Percentiles rank a stretch among this genome's conserved stretches.
These are phyloP conservation scores for Citrullus amarus DNA, from an alignment of 306 rosid species.

Conservation along the genomic window DNA sequence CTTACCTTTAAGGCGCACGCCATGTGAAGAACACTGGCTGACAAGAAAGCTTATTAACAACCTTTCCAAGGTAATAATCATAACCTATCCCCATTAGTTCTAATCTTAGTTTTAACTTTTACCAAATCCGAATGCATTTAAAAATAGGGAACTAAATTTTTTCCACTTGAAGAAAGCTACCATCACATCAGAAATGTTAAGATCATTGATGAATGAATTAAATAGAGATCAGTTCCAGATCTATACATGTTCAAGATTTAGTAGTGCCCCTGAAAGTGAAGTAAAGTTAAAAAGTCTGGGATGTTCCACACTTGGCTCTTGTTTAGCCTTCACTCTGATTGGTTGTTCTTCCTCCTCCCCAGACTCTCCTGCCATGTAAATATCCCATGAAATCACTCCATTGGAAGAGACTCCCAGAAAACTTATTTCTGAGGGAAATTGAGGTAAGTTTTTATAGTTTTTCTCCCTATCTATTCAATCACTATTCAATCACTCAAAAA, in stretches of 20 bases:
- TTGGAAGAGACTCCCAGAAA: background rate
- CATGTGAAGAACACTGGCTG: background rate
- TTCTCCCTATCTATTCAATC: background rate
- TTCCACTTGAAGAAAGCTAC: background rate
- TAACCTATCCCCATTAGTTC: background rate
- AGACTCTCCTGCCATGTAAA: background rate
- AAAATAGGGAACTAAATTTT: background rate
- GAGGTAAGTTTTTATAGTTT: background rate
- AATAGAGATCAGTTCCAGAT: background rate
- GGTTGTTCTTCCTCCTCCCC: background rate
- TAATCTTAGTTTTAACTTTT: background rate
- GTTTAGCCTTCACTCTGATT: background rate
- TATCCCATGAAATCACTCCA: background rate
- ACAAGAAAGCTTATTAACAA: background rate
- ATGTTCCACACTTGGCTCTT: background rate
- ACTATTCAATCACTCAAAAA: background rate
- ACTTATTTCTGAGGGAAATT: background rate
- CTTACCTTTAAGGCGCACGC: background rate
- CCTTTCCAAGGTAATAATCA: background rate
- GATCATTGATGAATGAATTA: background rate
- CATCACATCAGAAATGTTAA: background rate
- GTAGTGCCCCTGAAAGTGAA: background rate
- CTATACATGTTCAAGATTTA: background rate
- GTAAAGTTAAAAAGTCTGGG: background rate
- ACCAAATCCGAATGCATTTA: background rate